These are phyloP conservation scores for Cyclotella distinguenda DNA, from an alignment of 108 stramenopile species.

Conservation along the genomic window DNA sequence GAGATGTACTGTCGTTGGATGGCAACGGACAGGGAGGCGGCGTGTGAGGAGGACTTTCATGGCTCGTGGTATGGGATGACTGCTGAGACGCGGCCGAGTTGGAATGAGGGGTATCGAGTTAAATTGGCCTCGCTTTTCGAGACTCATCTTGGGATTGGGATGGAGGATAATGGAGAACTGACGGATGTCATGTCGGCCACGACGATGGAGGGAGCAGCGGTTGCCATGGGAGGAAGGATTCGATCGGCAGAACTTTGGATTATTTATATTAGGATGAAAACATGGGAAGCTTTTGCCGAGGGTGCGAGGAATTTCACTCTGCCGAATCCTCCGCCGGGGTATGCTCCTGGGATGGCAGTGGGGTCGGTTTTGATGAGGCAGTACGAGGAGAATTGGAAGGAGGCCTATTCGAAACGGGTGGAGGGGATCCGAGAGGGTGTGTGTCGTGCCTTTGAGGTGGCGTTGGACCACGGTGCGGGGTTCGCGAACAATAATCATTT, in stretches of 20 bases:
- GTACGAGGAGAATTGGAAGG: slow-evolving; percentile 30
- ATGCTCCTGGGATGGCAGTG: slow-evolving; percentile 18
- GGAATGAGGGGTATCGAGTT: slow-evolving; percentile 44
- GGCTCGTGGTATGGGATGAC: slow-evolving; percentile 25
- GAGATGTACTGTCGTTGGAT: slow-evolving; percentile 62
- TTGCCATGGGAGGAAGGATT: slow-evolving; percentile 51
- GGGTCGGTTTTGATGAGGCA: slow-evolving; percentile 33
- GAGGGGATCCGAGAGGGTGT: slow-evolving; percentile 47
- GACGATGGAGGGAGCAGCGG: slow-evolving; percentile 12
- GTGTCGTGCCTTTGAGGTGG: slow-evolving; percentile 69
- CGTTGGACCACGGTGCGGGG: slow-evolving; percentile 58
- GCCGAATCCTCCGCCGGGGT: no score
- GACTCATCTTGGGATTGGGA: slow-evolving; percentile 62
- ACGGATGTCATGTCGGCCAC: slow-evolving; percentile 14
- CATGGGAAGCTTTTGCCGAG: slow-evolving; percentile 68
- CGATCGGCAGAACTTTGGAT: slow-evolving; percentile 76
- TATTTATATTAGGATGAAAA: slow-evolving; percentile 59
- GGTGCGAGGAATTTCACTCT: no score
- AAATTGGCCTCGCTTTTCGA: slow-evolving; percentile 63
- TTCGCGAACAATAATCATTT: slow-evolving; percentile 69
- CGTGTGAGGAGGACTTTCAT: slow-evolving; percentile 6
- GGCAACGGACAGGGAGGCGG: slow-evolving; percentile 30
- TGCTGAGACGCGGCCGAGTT: slow-evolving; percentile 2
- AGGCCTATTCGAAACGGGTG: slow-evolving; percentile 30
- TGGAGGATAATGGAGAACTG: slow-evolving; percentile 53